Percentiles rank a stretch among this genome's conserved stretches.
These are phyloP conservation scores for Syzygium malaccense DNA, from an alignment of 441 rosid species.

Conservation along the genomic window DNA sequence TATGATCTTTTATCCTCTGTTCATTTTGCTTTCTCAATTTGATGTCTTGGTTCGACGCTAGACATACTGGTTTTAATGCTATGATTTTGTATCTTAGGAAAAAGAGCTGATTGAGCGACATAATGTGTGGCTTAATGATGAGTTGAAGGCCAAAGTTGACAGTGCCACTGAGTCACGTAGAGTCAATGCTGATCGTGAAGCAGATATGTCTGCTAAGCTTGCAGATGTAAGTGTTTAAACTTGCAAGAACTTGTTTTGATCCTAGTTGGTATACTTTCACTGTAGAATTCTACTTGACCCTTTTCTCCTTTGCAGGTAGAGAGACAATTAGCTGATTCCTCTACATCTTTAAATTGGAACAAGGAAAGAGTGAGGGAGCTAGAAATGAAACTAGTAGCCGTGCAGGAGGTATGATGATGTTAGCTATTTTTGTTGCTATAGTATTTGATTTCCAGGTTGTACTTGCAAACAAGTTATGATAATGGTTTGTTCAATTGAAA, in stretches of 20 bases:
- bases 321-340: constrained; percentile 49
- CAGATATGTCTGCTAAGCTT: constrained; percentile 76
- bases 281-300: not conserved
- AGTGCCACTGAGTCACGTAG: constrained; percentile 56
- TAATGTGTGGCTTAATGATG: constrained; percentile 86
- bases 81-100: constrained; percentile 36
- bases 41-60: not conserved
- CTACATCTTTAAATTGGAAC: constrained; percentile 64
- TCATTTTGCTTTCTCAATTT: not conserved
- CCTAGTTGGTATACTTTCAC: not conserved
- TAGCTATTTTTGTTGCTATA: not conserved
- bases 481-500: constrained; percentile 11
- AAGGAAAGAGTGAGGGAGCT: constrained; percentile 77
- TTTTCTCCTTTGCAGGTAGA: constrained; percentile 39
- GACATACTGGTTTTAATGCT: not conserved
- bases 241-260: not conserved
- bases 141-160: constrained; percentile 74
- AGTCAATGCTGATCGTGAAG: constrained; percentile 60
- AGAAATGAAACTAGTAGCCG: constrained; percentile 39
- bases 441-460: constrained; percentile 2
- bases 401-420: constrained; percentile 51
- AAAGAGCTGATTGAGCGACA: constrained; percentile 91
- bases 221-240: constrained; percentile 39
- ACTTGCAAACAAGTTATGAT: not conserved
- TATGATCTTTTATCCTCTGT: not conserved